Percentiles rank a stretch among this genome's conserved stretches.
These are phyloP conservation scores for Solanum bulbocastanum DNA, from an alignment of 257 asterid genomes.

Conservation along the genomic window DNA sequence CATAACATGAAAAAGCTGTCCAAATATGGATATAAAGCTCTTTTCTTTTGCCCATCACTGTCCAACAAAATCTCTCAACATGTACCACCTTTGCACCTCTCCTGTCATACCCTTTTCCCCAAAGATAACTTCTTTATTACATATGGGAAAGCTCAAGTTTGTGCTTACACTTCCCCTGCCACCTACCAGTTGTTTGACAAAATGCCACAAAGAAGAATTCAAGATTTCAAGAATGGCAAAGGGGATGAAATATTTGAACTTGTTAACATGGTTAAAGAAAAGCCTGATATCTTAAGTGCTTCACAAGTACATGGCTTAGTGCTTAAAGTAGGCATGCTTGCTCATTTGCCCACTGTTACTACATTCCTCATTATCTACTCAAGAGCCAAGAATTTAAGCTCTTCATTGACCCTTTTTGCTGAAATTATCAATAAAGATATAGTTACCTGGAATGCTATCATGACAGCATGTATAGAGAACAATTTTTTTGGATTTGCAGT, in stretches of 20 bases:
- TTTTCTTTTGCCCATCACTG: not conserved
- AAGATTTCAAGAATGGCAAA: not conserved
- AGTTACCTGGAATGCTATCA: constrained; percentile 55
- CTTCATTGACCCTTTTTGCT: constrained; percentile 29
- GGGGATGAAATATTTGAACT: constrained; percentile 25
- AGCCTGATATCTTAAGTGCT: constrained; percentile 13
- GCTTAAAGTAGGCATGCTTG: constrained; percentile 33
- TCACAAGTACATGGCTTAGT: constrained; percentile 37
- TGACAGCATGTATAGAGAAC: constrained; percentile 43
- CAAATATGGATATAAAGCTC: not conserved
- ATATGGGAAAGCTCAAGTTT: not conserved
- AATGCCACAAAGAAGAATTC: constrained; percentile 24
- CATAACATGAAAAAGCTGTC: not conserved
- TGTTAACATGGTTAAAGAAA: constrained; percentile 12
- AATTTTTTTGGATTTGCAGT: constrained; percentile 16
- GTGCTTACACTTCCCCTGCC: constrained; percentile 9
- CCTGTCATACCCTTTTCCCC: not conserved
- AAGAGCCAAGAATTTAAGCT: constrained; percentile 25
- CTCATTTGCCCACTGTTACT: constrained; percentile 31
- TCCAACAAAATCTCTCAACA: not conserved
- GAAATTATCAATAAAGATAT: constrained; percentile 42
- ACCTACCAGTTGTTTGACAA: constrained; percentile 23
- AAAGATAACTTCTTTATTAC: not conserved
- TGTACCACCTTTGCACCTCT: not conserved
- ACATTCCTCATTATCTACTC: constrained; percentile 49